phyloP scores from a whole-genome alignment of 164 flowering plant genomes.

The Vitis rotundifolia region DNA sequence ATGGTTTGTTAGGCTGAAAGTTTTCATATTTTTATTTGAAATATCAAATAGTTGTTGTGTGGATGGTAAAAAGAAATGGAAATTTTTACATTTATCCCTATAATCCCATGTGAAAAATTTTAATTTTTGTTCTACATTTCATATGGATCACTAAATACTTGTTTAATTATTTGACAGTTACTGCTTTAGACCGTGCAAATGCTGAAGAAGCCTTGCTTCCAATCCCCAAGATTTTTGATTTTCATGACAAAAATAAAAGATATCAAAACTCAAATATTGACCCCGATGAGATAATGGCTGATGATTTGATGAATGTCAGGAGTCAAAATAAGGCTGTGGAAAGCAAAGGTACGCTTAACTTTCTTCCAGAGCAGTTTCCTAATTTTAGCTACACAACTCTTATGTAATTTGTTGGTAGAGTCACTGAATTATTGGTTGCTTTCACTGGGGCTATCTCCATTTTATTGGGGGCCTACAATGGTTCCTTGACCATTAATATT shows the following conservation, averaged over 20 bases:
- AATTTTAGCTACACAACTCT: neutral
- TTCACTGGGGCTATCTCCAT: too few species aligned
- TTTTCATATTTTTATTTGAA: neutral
- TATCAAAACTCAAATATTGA: constrained; percentile 16
- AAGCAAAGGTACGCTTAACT: constrained; percentile 24
- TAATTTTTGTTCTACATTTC: neutral
- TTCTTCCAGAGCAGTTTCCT: neutral
- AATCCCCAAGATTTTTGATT: constrained; percentile 53
- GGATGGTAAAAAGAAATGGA: too few species aligned
- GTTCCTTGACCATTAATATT: too few species aligned
- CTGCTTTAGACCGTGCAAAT: constrained; percentile 84
- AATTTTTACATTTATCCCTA: too few species aligned
- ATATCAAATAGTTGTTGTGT: too few species aligned
- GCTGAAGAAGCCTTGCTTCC: constrained; percentile 87
- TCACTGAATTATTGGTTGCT: too few species aligned
- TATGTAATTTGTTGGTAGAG: neutral
- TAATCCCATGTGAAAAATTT: neutral
- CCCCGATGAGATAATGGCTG: constrained; percentile 24
- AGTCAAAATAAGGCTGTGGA: constrained; percentile 19
- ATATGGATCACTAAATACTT: constrained; percentile 1
- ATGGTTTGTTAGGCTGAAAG: neutral
- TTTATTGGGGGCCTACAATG: too few species aligned
- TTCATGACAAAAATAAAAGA: constrained; percentile 34
- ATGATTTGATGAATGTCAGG: constrained; percentile 10
- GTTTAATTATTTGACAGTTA: constrained; percentile 48